Base-by-base conservation (phyloP, 2,329 filamentous ascomycete genomes). In the Ascocoryne sarcoides region DNA sequence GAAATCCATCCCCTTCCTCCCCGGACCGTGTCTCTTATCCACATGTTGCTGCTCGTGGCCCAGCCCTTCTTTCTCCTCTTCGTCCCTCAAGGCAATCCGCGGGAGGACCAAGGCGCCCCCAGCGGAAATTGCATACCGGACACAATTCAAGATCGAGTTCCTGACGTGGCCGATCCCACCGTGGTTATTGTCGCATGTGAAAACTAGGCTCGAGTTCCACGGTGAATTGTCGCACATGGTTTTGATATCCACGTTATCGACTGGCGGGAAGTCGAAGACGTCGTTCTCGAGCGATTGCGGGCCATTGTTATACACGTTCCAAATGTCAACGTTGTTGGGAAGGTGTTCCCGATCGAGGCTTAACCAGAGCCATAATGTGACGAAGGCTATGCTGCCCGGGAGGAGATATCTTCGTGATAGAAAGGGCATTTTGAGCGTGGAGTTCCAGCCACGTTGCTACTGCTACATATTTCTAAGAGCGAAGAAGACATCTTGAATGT, bases 131-230 rank as follows among this genome's bases (percentile, higher is more conserved):
- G 63, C 60, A 37, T 63, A 66, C 14, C 63, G 57, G 4, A 65
- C 55, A 47, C 63, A 66, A 36, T 63, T 64, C 3, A 66, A 48
- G 15, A 66, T 63, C 45, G 63, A 62, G 41, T 64, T 63, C 19
- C 63, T 56, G 28, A 65, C 50, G 57, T 65, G 63, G 29, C 60
- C 62, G 34, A 65, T 55, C 18, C 62, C 62, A 26, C 63, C 64
- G 21, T 60, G 57, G 39, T 62, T 61, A 4, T 58, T 62, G 35
- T 65, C 61, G 49, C 64, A 65, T 20, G 52, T 63, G 38, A 65
- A 66, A 2, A 65, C 43, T 9, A 66, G 42, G 17, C 58, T 60
- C 0, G 51, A 45, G 10, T 61, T 60, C 44, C 63, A 65, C 1
- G 48, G 32, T n/a, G 46, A 53, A 10, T 54, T 51, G 1, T 50